Evolutionary conservation across 305 asterid genomes (phyloP).

Genomic region (Fraxinus albicans): DNA sequence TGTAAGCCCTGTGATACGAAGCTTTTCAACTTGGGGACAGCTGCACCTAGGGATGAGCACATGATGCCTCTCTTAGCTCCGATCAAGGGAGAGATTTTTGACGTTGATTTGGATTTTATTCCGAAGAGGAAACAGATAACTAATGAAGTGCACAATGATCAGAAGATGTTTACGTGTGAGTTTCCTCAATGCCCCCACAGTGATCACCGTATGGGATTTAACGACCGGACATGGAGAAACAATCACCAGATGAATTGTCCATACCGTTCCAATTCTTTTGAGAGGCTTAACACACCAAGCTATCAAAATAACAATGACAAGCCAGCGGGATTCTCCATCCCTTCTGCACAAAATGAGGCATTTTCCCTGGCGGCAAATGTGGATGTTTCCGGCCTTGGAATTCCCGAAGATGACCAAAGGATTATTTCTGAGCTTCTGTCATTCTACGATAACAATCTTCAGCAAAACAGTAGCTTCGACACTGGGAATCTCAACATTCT

Average conservation of each 20-base stretch:
- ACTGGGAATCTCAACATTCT: slow-evolving; percentile 34
- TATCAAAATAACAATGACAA: slow-evolving; percentile 29
- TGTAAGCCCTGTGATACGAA: slow-evolving; percentile 37
- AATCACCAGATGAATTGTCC: slow-evolving; percentile 57
- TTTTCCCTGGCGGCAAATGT: slow-evolving; percentile 18
- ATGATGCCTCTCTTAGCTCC: slow-evolving; percentile 35
- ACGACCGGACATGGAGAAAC: slow-evolving; percentile 50
- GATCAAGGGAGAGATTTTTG: slow-evolving; percentile 51
- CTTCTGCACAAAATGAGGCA: slow-evolving; percentile 18
- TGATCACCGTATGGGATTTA: slow-evolving; percentile 45
- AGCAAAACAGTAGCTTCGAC: slow-evolving; percentile 30
- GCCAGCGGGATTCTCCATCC: slow-evolving; percentile 20
- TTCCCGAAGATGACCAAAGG: slow-evolving; percentile 58
- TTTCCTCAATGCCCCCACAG: slow-evolving; percentile 56
- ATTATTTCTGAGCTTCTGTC: slow-evolving; percentile 50
- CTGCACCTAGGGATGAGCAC: slow-evolving; percentile 19
- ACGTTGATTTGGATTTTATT: slow-evolving; percentile 35
- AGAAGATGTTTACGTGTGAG: slow-evolving; percentile 49
- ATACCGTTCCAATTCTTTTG: slow-evolving; percentile 34
- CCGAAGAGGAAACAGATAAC: slow-evolving; percentile 44
- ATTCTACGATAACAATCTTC: slow-evolving; percentile 40
- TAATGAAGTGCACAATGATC: slow-evolving; percentile 29
- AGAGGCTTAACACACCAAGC: slow-evolving; percentile 15
- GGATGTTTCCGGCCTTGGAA: slow-evolving; percentile 39
- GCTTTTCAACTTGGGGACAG: slow-evolving; percentile 27